A percentile compares a stretch with the other conserved stretches of the same genome.
These are phyloP conservation scores for Geranium rotundifolium DNA, from an alignment of 345 rosid genomes.

Conservation along the genomic window DNA sequence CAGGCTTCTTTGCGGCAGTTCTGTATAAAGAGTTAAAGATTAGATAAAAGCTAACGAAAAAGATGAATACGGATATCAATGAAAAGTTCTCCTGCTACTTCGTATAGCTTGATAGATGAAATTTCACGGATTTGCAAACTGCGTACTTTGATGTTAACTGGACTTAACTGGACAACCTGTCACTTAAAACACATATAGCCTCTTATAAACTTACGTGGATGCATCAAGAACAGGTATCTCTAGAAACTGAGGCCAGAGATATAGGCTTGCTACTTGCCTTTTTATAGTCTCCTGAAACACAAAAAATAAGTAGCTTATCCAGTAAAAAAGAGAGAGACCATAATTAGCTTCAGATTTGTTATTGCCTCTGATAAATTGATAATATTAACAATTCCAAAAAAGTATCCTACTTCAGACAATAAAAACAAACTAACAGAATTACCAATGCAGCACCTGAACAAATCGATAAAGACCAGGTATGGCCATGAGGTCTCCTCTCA, in stretches of 20 bases:
- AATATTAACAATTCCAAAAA: background rate
- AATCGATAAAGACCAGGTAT: conserved; percentile 36
- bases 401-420: background rate
- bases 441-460: conserved; percentile 26
- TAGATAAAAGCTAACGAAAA: background rate
- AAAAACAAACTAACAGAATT: background rate
- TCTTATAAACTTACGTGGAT: conserved; percentile 25
- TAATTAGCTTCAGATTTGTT: background rate
- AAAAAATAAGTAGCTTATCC: background rate
- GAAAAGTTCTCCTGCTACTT: background rate
- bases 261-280: conserved; percentile 31
- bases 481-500: conserved; percentile 46
- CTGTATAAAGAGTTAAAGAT: conserved; percentile 7
- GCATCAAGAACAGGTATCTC: conserved; percentile 35
- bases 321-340: background rate
- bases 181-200: background rate
- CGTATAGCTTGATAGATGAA: background rate
- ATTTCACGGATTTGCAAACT: background rate
- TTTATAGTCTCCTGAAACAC: conserved; percentile 29
- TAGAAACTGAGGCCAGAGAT: conserved; percentile 41
- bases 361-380: background rate
- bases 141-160: background rate
- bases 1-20: conserved; percentile 32
- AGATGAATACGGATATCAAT: background rate
- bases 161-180: background rate